phyloP scores from a whole-genome alignment of 495 filamentous ascomycete species.

The Penicillium dipodomyicola region DNA sequence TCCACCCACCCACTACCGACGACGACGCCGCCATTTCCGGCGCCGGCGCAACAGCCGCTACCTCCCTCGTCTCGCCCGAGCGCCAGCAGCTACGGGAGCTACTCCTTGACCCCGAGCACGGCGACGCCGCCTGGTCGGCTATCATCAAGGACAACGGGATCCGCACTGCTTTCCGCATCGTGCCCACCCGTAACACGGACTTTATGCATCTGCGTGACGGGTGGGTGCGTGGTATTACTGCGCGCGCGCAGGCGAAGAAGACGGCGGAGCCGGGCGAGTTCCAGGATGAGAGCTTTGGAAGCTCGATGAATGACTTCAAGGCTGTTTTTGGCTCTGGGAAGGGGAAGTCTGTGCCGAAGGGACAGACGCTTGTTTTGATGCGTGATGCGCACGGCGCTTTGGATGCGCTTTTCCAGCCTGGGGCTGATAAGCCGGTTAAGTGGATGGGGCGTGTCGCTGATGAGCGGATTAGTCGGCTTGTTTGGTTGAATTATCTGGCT shows the following conservation, averaged over 20 bases:
- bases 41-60: conserved; percentile 64
- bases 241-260: conserved; percentile 53
- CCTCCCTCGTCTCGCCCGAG: conserved; percentile 76
- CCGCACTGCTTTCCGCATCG: conserved; percentile 71
- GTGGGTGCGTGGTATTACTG: conserved; percentile 80
- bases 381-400: conserved; percentile 65
- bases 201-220: conserved; percentile 89
- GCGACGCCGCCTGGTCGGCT: conserved; percentile 68
- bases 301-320: conserved; percentile 72
- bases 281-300: conserved; percentile 68
- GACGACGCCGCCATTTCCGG: conserved; percentile 45
- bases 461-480: conserved; percentile 71
- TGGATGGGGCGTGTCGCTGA: conserved; percentile 70
- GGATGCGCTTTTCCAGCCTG: conserved; percentile 64
- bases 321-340: conserved; percentile 68
- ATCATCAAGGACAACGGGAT: conserved; percentile 62
- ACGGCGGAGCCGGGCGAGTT: conserved; percentile 41
- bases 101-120: conserved; percentile 66
- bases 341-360: conserved; percentile 66
- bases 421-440: conserved; percentile 37
- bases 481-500: conserved; percentile 89
- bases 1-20: conserved; percentile 40
- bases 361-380: conserved; percentile 67
- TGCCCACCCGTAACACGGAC: conserved; percentile 85
- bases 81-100: conserved; percentile 64